These are phyloP conservation scores for Alisma plantagoaquatica DNA, from an alignment of 106 monocot genomes.

Conservation along the genomic window DNA sequence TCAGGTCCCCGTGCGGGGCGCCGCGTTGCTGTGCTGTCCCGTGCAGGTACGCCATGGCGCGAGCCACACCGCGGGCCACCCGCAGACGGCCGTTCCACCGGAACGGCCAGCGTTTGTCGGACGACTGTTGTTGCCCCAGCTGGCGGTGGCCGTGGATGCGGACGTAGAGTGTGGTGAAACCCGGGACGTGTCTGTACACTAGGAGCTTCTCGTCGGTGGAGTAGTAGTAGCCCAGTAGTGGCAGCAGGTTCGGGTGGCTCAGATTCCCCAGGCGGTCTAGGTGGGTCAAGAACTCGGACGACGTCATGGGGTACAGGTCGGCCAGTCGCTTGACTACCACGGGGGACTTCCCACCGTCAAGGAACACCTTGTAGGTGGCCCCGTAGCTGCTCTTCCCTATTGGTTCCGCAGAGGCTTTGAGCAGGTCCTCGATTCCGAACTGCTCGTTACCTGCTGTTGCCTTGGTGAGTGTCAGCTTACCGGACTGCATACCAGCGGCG, in stretches of 20 bases:
- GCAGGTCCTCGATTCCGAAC: slow-evolving; percentile 11
- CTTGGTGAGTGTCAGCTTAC: slow-evolving; percentile 4
- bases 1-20: not conserved
- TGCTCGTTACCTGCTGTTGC: slow-evolving; percentile 3
- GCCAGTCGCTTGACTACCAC: slow-evolving; percentile 28
- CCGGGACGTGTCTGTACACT: slow-evolving; percentile 3
- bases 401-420: slow-evolving; percentile 17
- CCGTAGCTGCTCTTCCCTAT: slow-evolving; percentile 23
- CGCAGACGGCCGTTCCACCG: slow-evolving; percentile 22
- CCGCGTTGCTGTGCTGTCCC: not conserved
- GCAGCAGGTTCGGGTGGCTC: slow-evolving; percentile 22
- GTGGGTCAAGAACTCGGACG: slow-evolving; percentile 13
- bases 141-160: slow-evolving; percentile 20
- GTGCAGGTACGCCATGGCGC: slow-evolving; percentile 23
- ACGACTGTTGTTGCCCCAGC: slow-evolving; percentile 3
- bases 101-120: slow-evolving; percentile 12
- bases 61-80: slow-evolving; percentile 17
- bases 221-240: slow-evolving; percentile 19
- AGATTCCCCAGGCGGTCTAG: not conserved
- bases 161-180: slow-evolving; percentile 19
- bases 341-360: not conserved
- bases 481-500: too few relatives aligned
- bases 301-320: slow-evolving; percentile 15
- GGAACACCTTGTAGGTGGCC: slow-evolving; percentile 12
- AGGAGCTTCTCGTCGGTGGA: slow-evolving; percentile 18